phyloP scores from a whole-genome alignment of 208 protist species.

The Leishmania braziliensis region DNA sequence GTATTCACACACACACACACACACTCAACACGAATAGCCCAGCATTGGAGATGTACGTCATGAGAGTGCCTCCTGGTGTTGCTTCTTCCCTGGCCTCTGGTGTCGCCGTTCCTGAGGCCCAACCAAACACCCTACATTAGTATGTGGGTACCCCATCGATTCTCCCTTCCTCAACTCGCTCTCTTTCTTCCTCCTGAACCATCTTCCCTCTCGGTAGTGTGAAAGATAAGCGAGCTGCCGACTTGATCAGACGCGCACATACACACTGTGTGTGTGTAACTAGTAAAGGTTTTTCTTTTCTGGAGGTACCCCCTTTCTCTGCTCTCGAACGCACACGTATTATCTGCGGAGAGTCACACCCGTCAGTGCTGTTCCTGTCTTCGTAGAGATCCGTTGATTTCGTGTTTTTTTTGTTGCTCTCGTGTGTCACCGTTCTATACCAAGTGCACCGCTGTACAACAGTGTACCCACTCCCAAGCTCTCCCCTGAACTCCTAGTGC shows the following conservation, averaged over 20 bases:
- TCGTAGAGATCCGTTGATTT: background rate
- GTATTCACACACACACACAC: background rate
- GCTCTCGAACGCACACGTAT: background rate
- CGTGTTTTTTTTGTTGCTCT: too few relatives aligned
- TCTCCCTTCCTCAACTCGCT: background rate
- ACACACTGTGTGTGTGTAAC: background rate
- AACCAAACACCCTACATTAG: background rate
- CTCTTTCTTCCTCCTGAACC: background rate
- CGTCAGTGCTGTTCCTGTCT: background rate
- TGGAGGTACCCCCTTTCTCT: background rate
- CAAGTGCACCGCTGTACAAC: background rate
- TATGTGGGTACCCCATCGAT: background rate
- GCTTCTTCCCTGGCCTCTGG: background rate
- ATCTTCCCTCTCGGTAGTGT: background rate
- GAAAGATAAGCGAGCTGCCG: slow-evolving; percentile 4
- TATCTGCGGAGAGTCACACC: background rate
- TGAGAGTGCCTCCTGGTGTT: background rate
- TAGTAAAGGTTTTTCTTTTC: background rate
- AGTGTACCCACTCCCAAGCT: background rate
- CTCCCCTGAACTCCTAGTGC: background rate
- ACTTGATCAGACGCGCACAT: background rate
- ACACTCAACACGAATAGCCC: background rate
- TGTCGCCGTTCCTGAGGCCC: background rate
- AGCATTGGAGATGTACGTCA: background rate
- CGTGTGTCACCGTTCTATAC: background rate